Evolutionary conservation across 495 filamentous ascomycete species (phyloP).

Genomic region (Aspergillus ostianus): DNA sequence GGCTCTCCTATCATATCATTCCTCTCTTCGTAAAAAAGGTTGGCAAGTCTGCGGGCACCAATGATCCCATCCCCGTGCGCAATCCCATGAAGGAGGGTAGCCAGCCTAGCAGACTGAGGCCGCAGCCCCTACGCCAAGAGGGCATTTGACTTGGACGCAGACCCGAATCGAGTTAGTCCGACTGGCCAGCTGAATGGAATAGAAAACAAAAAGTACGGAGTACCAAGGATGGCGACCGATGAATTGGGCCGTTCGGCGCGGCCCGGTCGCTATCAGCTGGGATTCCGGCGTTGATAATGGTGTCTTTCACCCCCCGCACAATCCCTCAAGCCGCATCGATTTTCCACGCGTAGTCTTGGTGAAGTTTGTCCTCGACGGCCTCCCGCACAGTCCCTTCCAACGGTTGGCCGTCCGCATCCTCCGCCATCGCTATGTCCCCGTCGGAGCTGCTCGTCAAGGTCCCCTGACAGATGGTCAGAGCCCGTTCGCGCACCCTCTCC

Average conservation of each 20-base stretch:
- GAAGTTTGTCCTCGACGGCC: conserved; percentile 51
- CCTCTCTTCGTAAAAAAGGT: background rate
- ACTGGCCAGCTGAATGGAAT: background rate
- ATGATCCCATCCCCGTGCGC: background rate
- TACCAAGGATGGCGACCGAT: background rate
- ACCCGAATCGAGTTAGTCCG: too few species aligned
- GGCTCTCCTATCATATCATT: background rate
- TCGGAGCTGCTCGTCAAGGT: conserved; percentile 33
- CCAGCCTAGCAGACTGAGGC: too few species aligned
- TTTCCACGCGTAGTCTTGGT: conserved; percentile 42
- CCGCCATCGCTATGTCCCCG: conserved; percentile 44
- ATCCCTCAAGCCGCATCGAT: conserved; percentile 37
- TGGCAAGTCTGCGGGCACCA: background rate
- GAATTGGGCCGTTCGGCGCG: background rate
- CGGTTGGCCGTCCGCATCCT: conserved; percentile 34
- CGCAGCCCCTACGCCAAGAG: background rate
- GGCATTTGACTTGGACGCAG: background rate
- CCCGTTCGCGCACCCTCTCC: conserved; percentile 66
- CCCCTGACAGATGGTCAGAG: conserved; percentile 61
- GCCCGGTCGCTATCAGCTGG: background rate
- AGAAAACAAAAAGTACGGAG: background rate
- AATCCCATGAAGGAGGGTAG: background rate
- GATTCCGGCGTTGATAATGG: background rate
- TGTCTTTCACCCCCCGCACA: background rate
- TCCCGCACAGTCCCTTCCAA: conserved; percentile 63